Evolutionary conservation across 2,329 filamentous ascomycete genomes (phyloP).

Genomic region (Fusarium oxysporum): DNA sequence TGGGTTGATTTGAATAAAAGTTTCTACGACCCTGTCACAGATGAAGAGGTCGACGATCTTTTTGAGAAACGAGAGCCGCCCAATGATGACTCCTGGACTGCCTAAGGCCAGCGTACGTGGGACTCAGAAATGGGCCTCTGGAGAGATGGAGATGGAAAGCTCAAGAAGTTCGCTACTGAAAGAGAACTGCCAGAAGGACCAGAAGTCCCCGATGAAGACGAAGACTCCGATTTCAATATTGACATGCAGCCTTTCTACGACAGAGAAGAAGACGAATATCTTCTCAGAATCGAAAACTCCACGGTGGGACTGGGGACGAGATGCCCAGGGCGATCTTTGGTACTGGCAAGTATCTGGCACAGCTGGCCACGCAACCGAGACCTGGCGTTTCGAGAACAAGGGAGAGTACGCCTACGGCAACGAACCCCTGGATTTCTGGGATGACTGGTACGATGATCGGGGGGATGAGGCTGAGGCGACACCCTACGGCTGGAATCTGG

Average conservation of each 20-base stretch:
- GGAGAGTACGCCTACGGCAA: constrained; percentile 1
- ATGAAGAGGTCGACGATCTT: background rate
- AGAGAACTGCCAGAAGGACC: background rate
- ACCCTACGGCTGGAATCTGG: constrained; percentile 12
- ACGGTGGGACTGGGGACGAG: constrained; percentile 16
- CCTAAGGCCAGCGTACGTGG: background rate
- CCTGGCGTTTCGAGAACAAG: constrained; percentile 6
- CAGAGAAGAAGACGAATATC: background rate
- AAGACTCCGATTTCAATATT: background rate
- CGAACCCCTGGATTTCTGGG: constrained; percentile 16
- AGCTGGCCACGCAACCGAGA: constrained; percentile 1
- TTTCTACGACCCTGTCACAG: constrained; percentile 7
- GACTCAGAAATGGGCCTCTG: constrained; percentile 7
- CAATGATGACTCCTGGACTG: constrained; percentile 1
- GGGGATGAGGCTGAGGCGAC: background rate
- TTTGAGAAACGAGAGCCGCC: background rate
- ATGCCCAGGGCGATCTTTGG: background rate
- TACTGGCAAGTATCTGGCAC: constrained; percentile 8
- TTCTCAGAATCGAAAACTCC: background rate
- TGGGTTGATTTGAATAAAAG: constrained; percentile 1
- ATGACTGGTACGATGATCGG: background rate
- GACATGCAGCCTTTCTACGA: constrained; percentile 3
- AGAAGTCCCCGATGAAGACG: background rate
- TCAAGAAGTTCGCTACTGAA: constrained; percentile 6
- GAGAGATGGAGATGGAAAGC: background rate